A percentile compares a stretch with the other conserved stretches of the same genome.
Conservation (phyloP, 208 protist genomes). For the Blechomonas ayalai region DNA sequence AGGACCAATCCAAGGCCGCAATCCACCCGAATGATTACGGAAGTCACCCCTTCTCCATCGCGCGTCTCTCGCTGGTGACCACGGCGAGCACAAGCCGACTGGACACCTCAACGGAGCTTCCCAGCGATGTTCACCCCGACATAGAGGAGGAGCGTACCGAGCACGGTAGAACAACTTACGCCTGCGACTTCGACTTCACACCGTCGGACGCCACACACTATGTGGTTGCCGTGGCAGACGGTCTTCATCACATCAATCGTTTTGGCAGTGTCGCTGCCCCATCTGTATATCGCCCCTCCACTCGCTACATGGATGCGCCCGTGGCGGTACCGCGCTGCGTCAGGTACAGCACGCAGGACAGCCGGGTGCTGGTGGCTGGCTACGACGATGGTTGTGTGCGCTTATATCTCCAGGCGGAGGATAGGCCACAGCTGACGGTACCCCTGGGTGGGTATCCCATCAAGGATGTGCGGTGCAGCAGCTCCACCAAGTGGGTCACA, state of each 20-base stretch:
- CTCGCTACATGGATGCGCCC: slow-evolving; percentile 20
- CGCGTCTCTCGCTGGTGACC: slow-evolving; percentile 34
- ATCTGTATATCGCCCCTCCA: slow-evolving; percentile 44
- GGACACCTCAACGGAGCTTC: no score
- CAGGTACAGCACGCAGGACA: slow-evolving; percentile 50
- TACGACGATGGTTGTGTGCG: slow-evolving; percentile 79
- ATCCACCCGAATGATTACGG: slow-evolving; percentile 60
- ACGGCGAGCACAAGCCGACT: slow-evolving; percentile 13
- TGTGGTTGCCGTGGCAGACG: slow-evolving; percentile 46
- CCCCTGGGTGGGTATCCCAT: slow-evolving; percentile 32
- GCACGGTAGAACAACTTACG: no score
- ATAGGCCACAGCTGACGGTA: slow-evolving; percentile 57
- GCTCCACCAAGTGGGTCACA: slow-evolving; percentile 44
- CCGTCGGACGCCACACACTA: slow-evolving; percentile 57
- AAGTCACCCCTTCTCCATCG: slow-evolving; percentile 40
- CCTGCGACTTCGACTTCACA: slow-evolving; percentile 46
- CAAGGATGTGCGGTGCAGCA: slow-evolving; percentile 37
- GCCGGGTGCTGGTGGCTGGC: slow-evolving; percentile 56
- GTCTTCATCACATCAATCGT: slow-evolving; percentile 51
- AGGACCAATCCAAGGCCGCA: slow-evolving; percentile 15
- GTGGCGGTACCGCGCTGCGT: slow-evolving; percentile 46
- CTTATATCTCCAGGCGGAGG: slow-evolving; percentile 42
- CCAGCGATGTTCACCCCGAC: background rate
- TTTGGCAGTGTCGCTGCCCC: slow-evolving; percentile 63
- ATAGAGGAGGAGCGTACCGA: background rate